Evolutionary conservation across 768 basidiomycete species (phyloP).

Genomic region (Strobilomyces confusus): DNA sequence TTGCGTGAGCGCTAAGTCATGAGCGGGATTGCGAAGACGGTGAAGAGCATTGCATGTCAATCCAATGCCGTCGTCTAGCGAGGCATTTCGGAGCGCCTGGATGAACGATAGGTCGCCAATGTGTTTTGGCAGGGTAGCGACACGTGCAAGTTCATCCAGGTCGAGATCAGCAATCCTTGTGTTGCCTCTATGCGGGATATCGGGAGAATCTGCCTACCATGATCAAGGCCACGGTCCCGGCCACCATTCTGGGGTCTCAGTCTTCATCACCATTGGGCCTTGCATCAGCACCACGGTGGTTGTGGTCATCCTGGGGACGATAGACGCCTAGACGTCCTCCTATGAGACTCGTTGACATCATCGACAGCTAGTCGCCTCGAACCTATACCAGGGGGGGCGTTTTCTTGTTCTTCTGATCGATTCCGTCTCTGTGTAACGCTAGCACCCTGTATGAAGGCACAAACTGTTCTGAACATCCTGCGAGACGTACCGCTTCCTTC

Average conservation of each 20-base stretch:
- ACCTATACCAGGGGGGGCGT: no score
- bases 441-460: background rate
- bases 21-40: background rate
- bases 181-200: no score
- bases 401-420: no score
- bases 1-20: no score
- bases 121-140: background rate
- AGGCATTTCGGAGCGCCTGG: background rate
- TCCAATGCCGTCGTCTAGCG: background rate
- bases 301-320: no score
- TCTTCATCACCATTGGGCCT: no score
- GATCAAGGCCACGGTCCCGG: background rate
- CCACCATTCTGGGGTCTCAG: background rate
- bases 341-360: no score
- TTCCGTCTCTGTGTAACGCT: background rate
- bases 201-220: no score
- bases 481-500: background rate
- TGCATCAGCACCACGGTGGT: no score
- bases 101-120: background rate
- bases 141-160: background rate
- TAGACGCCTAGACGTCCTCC: no score
- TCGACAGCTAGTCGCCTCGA: background rate
- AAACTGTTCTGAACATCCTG: background rate
- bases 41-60: conserved; percentile 14
- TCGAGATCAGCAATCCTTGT: background rate